Evolutionary conservation across 768 basidiomycete genomes (phyloP).

Genomic region (Tylopilus balloui): DNA sequence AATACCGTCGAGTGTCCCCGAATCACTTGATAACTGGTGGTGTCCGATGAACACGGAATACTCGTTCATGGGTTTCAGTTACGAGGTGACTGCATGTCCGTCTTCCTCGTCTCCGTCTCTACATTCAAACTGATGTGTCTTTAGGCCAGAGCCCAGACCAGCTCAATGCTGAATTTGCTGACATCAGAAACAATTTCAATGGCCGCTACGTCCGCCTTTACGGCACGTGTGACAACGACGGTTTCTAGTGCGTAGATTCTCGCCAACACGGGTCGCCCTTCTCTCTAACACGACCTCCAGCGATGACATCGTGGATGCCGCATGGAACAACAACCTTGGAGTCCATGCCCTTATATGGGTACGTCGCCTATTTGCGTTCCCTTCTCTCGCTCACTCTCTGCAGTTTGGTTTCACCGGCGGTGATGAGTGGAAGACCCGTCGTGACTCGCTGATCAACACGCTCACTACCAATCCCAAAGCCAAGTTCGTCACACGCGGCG

Average conservation of each 20-base stretch:
- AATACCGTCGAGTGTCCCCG: constrained; percentile 51
- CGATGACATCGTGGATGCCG: constrained; percentile 61
- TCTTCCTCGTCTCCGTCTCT: neutral
- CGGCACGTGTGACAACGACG: constrained; percentile 37
- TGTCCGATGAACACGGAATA: constrained; percentile 61
- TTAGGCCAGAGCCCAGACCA: constrained; percentile 54
- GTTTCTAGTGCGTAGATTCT: constrained; percentile 34
- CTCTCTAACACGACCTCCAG: constrained; percentile 24
- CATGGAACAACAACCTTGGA: constrained; percentile 61
- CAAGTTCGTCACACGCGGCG: constrained; percentile 59
- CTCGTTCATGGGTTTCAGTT: constrained; percentile 74
- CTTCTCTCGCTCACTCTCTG: neutral
- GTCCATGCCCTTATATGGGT: constrained; percentile 77
- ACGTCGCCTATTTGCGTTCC: constrained; percentile 13
- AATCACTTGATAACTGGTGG: constrained; percentile 54
- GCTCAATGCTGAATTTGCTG: constrained; percentile 53
- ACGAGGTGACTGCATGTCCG: constrained; percentile 64
- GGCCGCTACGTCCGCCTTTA: constrained; percentile 61
- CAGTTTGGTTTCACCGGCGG: constrained; percentile 37
- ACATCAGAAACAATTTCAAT: constrained; percentile 55
- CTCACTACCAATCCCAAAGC: constrained; percentile 59
- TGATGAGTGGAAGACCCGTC: constrained; percentile 49
- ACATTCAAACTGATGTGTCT: neutral
- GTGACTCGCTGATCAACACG: constrained; percentile 46
- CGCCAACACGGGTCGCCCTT: constrained; percentile 4